These are phyloP conservation scores for Trichoderma atroviride DNA, from an alignment of 2,329 filamentous ascomycete genomes.

Conservation along the genomic window DNA sequence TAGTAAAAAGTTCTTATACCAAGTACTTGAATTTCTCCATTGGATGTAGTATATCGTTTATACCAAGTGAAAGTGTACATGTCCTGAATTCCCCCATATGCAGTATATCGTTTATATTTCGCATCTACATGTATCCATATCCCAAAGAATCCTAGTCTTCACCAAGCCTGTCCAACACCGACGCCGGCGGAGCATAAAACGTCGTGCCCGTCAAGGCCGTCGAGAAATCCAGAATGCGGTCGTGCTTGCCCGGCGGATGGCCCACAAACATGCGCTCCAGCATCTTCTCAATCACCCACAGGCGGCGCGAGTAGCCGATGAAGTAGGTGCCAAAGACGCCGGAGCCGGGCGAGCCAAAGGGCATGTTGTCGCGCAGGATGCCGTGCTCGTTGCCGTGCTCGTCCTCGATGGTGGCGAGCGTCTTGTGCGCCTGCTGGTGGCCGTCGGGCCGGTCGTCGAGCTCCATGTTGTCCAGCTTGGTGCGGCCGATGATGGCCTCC, in stretches of 20 bases:
- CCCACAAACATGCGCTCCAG: conserved; percentile 61
- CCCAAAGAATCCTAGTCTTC: neutral
- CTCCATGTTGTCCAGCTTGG: conserved; percentile 60
- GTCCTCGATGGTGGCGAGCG: conserved; percentile 56
- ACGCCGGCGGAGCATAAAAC: conserved; percentile 52
- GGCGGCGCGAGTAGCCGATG: conserved; percentile 54
- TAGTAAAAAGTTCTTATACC: neutral
- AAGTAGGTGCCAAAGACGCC: conserved; percentile 62
- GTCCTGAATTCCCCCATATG: no score
- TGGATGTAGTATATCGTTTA: no score
- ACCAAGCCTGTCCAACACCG: conserved; percentile 24
- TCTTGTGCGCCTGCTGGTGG: conserved; percentile 56
- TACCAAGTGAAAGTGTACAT: no score
- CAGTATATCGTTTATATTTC: no score
- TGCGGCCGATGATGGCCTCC: conserved; percentile 59
- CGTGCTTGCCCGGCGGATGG: conserved; percentile 55
- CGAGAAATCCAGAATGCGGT: conserved; percentile 59
- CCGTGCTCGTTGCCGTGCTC: conserved; percentile 53
- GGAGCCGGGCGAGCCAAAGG: conserved; percentile 56
- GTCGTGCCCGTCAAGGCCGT: conserved; percentile 53
- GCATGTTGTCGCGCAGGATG: conserved; percentile 63
- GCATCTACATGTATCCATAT: neutral
- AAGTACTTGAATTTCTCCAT: no score
- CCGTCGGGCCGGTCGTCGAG: conserved; percentile 57
- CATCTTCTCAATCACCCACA: conserved; percentile 64